Evolutionary conservation across 176 grass and related monocot genomes (phyloP).

Genomic region (Avena eriantha): DNA sequence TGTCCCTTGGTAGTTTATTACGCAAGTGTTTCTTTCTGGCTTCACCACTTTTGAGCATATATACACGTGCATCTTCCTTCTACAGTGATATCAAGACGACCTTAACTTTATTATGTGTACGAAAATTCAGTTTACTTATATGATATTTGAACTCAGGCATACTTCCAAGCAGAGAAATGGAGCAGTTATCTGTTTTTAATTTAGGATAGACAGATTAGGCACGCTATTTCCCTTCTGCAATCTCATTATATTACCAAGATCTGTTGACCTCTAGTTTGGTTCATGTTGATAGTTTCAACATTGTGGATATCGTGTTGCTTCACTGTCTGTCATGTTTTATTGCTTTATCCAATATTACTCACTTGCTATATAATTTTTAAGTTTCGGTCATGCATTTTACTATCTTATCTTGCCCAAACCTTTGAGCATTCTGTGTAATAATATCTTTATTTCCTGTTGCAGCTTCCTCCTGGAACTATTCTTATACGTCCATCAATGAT

Average conservation of each 20-base stretch:
- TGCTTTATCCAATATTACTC: slow-evolving; percentile 2
- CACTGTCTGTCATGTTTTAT: neutral
- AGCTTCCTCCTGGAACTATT: slow-evolving; percentile 66
- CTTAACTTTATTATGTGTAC: neutral
- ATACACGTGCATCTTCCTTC: neutral
- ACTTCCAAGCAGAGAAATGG: neutral
- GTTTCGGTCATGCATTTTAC: neutral
- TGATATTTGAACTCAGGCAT: neutral
- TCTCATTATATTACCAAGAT: neutral
- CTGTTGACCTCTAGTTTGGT: slow-evolving; percentile 16
- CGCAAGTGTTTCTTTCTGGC: neutral
- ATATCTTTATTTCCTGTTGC: slow-evolving; percentile 38
- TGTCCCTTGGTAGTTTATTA: neutral
- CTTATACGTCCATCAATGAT: slow-evolving; percentile 65
- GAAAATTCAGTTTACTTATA: neutral
- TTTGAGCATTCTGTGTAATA: slow-evolving; percentile 23
- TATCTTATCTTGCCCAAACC: neutral
- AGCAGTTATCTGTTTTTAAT: neutral
- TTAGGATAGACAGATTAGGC: neutral
- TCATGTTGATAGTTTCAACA: slow-evolving; percentile 6
- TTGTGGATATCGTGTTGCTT: neutral
- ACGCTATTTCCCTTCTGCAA: neutral
- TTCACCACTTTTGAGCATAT: neutral
- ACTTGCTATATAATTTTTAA: neutral
- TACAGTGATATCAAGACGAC: neutral